Evolutionary conservation across 1,284 basidiomycete species (phyloP), one percentile per base, ranked within the genome.

Genomic region (Fomitopsis schrenkii): DNA sequence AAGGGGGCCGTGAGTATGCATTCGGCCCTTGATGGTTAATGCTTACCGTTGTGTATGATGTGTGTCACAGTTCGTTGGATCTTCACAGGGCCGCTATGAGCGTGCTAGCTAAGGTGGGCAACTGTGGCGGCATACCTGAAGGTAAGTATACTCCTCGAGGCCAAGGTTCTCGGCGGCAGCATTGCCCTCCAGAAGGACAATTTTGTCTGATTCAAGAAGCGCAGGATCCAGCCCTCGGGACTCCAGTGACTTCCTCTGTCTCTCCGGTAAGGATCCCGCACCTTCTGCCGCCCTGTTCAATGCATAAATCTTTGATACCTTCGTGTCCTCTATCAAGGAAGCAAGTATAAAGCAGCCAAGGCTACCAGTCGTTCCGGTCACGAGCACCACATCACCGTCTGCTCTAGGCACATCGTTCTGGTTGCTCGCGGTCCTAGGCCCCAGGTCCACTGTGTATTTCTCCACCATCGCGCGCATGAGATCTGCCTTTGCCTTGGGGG

Each of bases 321-420:
- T 50, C 2, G 65, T 50, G 26, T 61, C 42, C 17, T 60, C 40
- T 5, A 73, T 59, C 26, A 77, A 64, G n/a, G 62, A 42, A 1
- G 67, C 63, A 1, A 77, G 67, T 5, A 75, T 55, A 40, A 67
- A 63, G 8, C 69, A 67, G 7, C 76, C 76, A 1, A 77, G 64
- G 19, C 67, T 64, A 5, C 76, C 75, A 2, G 77, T 76, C 2
- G 72, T 72, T n/a, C 77, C 77, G 0, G 76, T 76, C 17, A 78
- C 54, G 15, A 76, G 60, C 12, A 75, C 67, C 14, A 68, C 62
- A 17, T 72, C 67, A 7, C 57, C 59, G 46, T 19, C 57, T 52
- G 3, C 30, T 19, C 5, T 54, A 19, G 6, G 22, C 19, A n/a
- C 19, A 3, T 28, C 14, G 57, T 61, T 44, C 41, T 28, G n/a